Conservation (phyloP, 1,284 basidiomycete genomes). For the Cutaneotrichosporon sp. region DNA sequence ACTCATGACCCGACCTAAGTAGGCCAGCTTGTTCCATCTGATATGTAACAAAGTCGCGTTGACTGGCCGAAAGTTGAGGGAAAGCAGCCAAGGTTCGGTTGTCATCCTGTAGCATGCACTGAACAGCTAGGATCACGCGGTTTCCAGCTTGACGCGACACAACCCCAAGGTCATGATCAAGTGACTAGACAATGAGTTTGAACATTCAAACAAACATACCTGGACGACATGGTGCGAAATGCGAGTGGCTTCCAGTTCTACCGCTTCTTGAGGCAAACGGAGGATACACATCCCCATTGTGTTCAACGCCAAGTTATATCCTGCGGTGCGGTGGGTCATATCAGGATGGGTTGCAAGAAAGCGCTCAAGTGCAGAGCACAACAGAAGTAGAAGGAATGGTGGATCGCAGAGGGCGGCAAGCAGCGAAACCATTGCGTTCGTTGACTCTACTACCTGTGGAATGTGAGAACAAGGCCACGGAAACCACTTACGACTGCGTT, state of each 20-base stretch:
- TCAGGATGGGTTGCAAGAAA: slow-evolving; percentile 18
- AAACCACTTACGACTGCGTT: slow-evolving; percentile 30
- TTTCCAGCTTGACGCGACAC: slow-evolving; percentile 36
- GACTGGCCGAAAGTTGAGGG: slow-evolving; percentile 23
- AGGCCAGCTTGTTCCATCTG: slow-evolving; percentile 40
- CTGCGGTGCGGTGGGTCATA: slow-evolving; percentile 18
- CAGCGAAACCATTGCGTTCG: slow-evolving; percentile 38
- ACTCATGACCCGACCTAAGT: not conserved
- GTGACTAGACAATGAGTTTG: not conserved
- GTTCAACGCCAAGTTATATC: slow-evolving; percentile 35
- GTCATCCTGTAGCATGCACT: slow-evolving; percentile 33
- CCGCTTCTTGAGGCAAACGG: slow-evolving; percentile 30
- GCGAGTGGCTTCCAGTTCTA: slow-evolving; percentile 28
- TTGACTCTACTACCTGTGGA: slow-evolving; percentile 37
- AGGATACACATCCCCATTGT: slow-evolving; percentile 40
- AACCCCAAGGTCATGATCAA: slow-evolving; percentile 10
- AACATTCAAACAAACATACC: slow-evolving; percentile 17
- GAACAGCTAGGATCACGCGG: slow-evolving; percentile 36
- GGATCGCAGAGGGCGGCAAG: slow-evolving; percentile 36
- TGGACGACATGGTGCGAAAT: slow-evolving; percentile 28
- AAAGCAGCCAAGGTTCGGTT: slow-evolving; percentile 32
- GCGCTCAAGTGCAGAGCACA: slow-evolving; percentile 28
- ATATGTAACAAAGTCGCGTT: slow-evolving; percentile 38
- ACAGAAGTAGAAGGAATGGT: slow-evolving; percentile 28
- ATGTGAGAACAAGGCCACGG: not conserved